These are phyloP conservation scores for Colletotrichum salicis DNA, from an alignment of 2,329 filamentous ascomycete genomes.

Conservation along the genomic window DNA sequence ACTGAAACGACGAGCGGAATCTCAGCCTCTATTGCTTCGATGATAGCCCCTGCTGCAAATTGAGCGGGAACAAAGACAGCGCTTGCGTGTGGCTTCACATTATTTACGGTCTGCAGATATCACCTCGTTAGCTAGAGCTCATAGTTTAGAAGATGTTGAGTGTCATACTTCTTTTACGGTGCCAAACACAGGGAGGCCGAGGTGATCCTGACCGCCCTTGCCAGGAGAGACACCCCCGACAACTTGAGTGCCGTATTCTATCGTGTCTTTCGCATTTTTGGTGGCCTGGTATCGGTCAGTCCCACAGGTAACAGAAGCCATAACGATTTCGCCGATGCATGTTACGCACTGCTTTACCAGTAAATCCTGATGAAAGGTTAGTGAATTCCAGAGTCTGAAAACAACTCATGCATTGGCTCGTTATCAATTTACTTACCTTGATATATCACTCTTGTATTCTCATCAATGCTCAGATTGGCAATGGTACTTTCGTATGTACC, in stretches of 20 bases:
- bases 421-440: slow-evolving; percentile 41
- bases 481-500: slow-evolving; percentile 44
- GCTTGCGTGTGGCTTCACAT: slow-evolving; percentile 70
- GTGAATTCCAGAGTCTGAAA: background rate
- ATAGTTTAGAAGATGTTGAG: background rate
- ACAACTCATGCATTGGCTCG: no score
- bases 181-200: slow-evolving; percentile 49
- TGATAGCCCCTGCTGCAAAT: slow-evolving; percentile 73
- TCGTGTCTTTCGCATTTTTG: slow-evolving; percentile 49
- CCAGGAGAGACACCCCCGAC: slow-evolving; percentile 52
- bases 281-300: slow-evolving; percentile 44
- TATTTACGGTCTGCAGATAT: slow-evolving; percentile 44
- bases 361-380: slow-evolving; percentile 45
- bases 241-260: slow-evolving; percentile 50
- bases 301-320: no score
- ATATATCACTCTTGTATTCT: slow-evolving; percentile 47
- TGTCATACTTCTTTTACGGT: slow-evolving; percentile 45
- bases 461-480: slow-evolving; percentile 42
- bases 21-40: slow-evolving; percentile 81
- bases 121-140: background rate
- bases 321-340: background rate
- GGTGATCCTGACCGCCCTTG: slow-evolving; percentile 46
- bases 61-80: slow-evolving; percentile 79
- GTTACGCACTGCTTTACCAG: slow-evolving; percentile 47
- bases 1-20: slow-evolving; percentile 82